A percentile compares a stretch with the other conserved stretches of the same genome.
Evolutionary conservation across 768 basidiomycete genomes (phyloP).

Genomic region (Mycena filopes): DNA sequence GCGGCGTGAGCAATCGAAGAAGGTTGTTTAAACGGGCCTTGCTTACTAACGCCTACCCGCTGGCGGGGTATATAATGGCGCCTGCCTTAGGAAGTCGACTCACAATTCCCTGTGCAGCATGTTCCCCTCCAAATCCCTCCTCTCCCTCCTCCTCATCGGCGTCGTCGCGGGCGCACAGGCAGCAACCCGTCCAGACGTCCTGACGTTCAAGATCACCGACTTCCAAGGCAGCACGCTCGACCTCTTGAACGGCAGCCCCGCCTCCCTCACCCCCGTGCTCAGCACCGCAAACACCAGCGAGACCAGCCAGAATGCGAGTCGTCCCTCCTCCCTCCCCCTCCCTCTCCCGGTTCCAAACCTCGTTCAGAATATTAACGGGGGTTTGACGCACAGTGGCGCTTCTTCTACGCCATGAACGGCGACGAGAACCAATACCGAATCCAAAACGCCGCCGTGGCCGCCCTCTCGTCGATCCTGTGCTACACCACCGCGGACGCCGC

Average conservation of each 20-base stretch:
- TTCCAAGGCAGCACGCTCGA: slow-evolving; percentile 12
- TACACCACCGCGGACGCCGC: neutral
- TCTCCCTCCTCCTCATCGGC: neutral
- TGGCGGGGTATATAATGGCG: neutral
- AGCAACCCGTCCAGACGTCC: slow-evolving; percentile 13
- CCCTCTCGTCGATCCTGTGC: slow-evolving; percentile 1
- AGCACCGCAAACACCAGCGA: neutral
- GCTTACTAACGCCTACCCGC: too few species aligned
- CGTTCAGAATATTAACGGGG: neutral
- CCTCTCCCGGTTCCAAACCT: too few species aligned
- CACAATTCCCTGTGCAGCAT: too few species aligned
- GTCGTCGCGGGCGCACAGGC: neutral
- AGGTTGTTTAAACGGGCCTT: too few species aligned
- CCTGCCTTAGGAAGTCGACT: too few species aligned
- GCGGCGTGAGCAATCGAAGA: too few species aligned
- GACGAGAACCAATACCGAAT: slow-evolving; percentile 10
- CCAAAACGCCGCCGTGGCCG: neutral
- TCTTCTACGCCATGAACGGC: slow-evolving; percentile 11
- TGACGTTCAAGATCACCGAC: slow-evolving; percentile 10
- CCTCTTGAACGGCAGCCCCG: neutral
- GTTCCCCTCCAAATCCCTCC: neutral
- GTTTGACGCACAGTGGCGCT: neutral
- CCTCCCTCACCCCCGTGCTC: neutral
- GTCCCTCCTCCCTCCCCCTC: too few species aligned
- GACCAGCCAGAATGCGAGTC: slow-evolving; percentile 8